Conservation (phyloP, 305 asterid species). For the Salvia sclarea region DNA sequence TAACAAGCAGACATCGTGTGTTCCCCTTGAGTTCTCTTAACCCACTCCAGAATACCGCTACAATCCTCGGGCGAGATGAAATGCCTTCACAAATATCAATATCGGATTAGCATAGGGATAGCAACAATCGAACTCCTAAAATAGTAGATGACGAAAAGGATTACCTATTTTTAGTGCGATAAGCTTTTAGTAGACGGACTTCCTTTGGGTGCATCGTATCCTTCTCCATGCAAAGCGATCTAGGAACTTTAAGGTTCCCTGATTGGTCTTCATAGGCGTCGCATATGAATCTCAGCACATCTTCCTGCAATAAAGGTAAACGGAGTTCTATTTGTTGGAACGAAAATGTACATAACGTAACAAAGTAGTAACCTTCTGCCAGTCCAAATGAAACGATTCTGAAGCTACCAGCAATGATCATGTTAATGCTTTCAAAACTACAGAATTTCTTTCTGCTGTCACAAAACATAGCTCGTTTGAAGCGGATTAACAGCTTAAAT, state of each 20-base stretch:
- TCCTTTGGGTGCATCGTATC: slow-evolving; percentile 54
- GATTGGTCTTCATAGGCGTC: slow-evolving; percentile 59
- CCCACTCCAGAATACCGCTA: slow-evolving; percentile 66
- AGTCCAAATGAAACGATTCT: not conserved
- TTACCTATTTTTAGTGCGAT: slow-evolving; percentile 77
- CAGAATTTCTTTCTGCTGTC: not conserved
- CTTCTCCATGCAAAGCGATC: slow-evolving; percentile 67
- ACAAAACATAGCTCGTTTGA: not conserved
- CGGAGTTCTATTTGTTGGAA: slow-evolving; percentile 19
- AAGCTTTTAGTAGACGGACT: slow-evolving; percentile 56
- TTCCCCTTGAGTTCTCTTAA: slow-evolving; percentile 52
- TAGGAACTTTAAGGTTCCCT: slow-evolving; percentile 62
- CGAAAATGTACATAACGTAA: not conserved
- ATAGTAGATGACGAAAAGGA: not conserved
- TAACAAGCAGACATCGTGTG: slow-evolving; percentile 31
- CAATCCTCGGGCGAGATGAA: slow-evolving; percentile 66
- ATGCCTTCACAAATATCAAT: slow-evolving; percentile 53
- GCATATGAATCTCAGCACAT: slow-evolving; percentile 64
- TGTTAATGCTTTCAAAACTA: not conserved
- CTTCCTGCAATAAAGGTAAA: slow-evolving; percentile 52
- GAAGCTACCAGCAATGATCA: too few species aligned
- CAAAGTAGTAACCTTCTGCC: not conserved
- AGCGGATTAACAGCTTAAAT: not conserved
- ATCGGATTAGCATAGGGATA: slow-evolving; percentile 5
- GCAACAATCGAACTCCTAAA: not conserved